Conservation (phyloP, 441 rosid species). For the Erodium moschatum region DNA sequence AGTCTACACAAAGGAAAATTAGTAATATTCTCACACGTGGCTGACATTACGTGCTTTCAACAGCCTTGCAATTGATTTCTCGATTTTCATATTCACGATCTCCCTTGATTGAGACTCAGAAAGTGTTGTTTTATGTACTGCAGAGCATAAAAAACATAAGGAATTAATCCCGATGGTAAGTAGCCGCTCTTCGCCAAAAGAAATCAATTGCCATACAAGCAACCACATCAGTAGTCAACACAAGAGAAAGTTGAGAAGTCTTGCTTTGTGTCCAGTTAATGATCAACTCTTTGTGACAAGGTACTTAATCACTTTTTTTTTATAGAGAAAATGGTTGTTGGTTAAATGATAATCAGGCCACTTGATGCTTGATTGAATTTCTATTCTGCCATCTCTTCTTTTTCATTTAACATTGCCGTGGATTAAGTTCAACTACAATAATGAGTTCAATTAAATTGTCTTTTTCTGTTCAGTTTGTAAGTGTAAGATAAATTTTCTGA, state of each 20-base stretch:
- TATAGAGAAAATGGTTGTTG: not conserved
- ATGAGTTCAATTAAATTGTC: not conserved
- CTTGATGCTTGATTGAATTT: not conserved
- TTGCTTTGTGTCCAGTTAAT: constrained; percentile 60
- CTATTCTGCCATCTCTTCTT: not conserved
- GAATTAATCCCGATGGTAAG: constrained; percentile 62
- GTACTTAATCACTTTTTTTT: constrained; percentile 23
- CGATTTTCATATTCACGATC: not conserved
- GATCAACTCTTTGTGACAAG: constrained; percentile 83
- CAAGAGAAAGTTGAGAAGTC: constrained; percentile 85
- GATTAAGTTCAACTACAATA: not conserved
- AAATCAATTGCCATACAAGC: constrained; percentile 46
- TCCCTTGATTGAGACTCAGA: constrained; percentile 13
- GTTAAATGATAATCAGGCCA: not conserved
- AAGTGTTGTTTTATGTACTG: constrained; percentile 16
- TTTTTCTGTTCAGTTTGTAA: not conserved
- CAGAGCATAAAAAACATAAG: constrained; percentile 65
- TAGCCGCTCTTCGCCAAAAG: constrained; percentile 42
- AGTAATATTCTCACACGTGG: constrained; percentile 33
- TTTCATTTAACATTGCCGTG: not conserved
- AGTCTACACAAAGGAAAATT: constrained; percentile 49
- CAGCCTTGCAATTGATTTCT: constrained; percentile 7
- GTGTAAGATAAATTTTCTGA: not conserved
- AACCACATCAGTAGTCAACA: constrained; percentile 76
- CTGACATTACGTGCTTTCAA: not conserved